Evolutionary conservation across 495 filamentous ascomycete species (phyloP), one percentile per base, ranked within the genome.

Genomic region (Lepraria neglecta): DNA sequence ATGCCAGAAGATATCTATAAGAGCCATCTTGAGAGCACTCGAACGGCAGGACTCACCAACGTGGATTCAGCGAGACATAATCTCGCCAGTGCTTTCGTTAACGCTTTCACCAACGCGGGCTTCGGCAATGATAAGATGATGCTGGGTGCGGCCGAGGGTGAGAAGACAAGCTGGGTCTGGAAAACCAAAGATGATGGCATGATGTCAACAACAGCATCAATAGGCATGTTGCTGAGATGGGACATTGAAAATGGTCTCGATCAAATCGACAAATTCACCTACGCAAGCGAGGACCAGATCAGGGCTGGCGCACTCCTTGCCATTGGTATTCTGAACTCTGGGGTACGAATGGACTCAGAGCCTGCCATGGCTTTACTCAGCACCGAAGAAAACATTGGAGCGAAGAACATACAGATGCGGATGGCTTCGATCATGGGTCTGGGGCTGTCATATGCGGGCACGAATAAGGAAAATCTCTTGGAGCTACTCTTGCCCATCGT

Each of bases 1-100:
- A 92, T 90, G 61, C 91, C 92, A 4, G 94, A 99, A 75, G 94
- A 99, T 70, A 99, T 99, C 67, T 99, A 99, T 80, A 99, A 99
- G 80, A 95, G 90, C 61, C 95, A 99, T 73, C 80, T 99, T 17
- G 94, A 99, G 73, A 97, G 88, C 77, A 94, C 85, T 62, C 83
- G 94, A 52, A 91, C 91, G 51, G 88, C 90, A 28, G 92, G 92
- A 28, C 78, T 95, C 72, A 97, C 91, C 19, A 96, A 96, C 69
- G 84, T 95, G 38, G 94, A 97, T 73, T 97, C 92, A 15, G 92
- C 94, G 43, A 79, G 91, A 64, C 91, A 97, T 78, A 99, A 97
- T 67, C 80, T 99, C 59, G 92, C 94, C 9, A 92, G 92, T 64
- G 91, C 86, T 31, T 97, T 99, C 67, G 94, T 99, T 55, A 99